Evolutionary conservation across 192 early-diverging fungal species (phyloP), one percentile per base, ranked within the genome.

Genomic region (Entophlyctis helioformis): DNA sequence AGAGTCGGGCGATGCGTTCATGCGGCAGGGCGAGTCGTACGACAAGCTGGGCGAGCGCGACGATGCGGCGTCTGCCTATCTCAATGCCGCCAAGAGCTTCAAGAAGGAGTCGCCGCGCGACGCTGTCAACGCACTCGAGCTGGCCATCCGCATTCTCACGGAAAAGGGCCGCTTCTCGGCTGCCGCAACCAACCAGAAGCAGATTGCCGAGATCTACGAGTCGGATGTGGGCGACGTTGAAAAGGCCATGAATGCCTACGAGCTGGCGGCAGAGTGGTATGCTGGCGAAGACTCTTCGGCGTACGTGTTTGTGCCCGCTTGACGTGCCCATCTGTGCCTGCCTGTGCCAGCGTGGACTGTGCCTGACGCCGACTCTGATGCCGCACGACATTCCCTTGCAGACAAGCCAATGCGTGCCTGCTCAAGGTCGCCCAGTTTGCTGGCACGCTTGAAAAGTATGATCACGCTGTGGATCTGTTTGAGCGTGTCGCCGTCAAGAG

Each of bases 131-230:
- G 60, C 84, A 3, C 68, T 96, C 11, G 62, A 78, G 35, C 70
- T 73, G 42, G 96, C 93, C 1, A 84, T 98, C 7, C 51, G 50
- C 6, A 80, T 96, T 31, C 70, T 91, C 44, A 87, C 78, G 9
- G 86, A 88, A 55, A 63, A 74, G 29, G 93, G 93, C 35, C 68
- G 83, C 13, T 95, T 98, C 67, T 74, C 79, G 38, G 68, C 74
- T 2, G 95, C 95, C 19, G 95, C 95, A n/a, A 72, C 72, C 39
- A 89, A 96, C 56, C 81, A 91, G 60, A 89, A 96, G 59, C 86
- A 90, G 37, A 81, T 97, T 66, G 96, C 90, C 18, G 76, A 82
- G 56, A 86, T 93, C 31, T 91, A 89, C 59, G 89, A 94, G 52
- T 72, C 68, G 21, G 87, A 94, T 39, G 57, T 93, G 15, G 71